Conservation (phyloP, 495 filamentous ascomycete genomes). For the Collariella sp. region DNA sequence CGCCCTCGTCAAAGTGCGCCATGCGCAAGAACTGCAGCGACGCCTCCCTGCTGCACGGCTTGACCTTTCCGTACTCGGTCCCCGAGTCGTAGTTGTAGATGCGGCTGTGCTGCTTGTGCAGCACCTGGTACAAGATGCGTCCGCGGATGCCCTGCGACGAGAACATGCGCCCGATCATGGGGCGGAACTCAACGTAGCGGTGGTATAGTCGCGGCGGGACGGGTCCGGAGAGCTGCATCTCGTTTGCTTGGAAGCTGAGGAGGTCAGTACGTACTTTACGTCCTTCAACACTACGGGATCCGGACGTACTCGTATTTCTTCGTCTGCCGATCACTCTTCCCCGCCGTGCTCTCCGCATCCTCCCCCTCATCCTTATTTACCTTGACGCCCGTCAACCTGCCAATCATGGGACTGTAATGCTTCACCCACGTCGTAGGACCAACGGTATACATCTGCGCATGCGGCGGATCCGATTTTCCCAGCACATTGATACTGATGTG, state of each 20-base stretch:
- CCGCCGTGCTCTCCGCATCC: constrained; percentile 28
- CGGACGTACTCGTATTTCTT: constrained; percentile 61
- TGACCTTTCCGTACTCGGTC: constrained; percentile 57
- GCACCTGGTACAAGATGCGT: constrained; percentile 66
- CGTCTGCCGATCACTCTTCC: constrained; percentile 37
- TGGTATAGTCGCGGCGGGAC: constrained; percentile 74
- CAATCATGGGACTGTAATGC: constrained; percentile 84
- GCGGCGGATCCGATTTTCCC: constrained; percentile 64
- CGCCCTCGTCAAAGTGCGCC: constrained; percentile 74
- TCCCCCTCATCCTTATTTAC: constrained; percentile 39
- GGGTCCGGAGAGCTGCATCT: constrained; percentile 79
- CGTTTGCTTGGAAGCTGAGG: constrained; percentile 79
- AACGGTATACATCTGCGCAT: constrained; percentile 69
- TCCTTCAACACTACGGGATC: not conserved
- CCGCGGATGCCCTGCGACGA: constrained; percentile 65
- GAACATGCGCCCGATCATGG: constrained; percentile 86
- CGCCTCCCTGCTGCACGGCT: constrained; percentile 49
- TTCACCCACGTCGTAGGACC: constrained; percentile 70
- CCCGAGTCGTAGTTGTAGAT: constrained; percentile 77
- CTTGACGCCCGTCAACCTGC: constrained; percentile 69
- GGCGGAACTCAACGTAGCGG: constrained; percentile 84
- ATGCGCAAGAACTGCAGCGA: constrained; percentile 75
- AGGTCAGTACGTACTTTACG: not conserved
- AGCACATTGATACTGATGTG: constrained; percentile 63
- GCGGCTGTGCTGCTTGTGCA: constrained; percentile 81